Evolutionary conservation across 2,329 filamentous ascomycete genomes (phyloP), one percentile per base, ranked within the genome.

Genomic region (Alternaria dauci): DNA sequence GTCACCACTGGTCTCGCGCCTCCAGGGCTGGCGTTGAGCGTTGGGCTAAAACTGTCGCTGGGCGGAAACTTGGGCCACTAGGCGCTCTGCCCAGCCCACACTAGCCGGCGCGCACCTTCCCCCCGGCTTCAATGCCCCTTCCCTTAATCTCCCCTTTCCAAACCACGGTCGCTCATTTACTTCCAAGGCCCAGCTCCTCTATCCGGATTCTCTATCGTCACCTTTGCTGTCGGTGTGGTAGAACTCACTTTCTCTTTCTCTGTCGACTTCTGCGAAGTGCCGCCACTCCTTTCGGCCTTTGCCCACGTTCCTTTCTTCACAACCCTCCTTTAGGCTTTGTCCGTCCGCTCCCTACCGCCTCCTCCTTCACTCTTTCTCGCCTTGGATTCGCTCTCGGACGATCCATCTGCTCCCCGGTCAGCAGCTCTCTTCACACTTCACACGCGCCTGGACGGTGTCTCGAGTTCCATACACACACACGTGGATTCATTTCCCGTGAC

Each of bases 271-370:
- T 77, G 75, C 72, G 72, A 77, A 76, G 71, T 73, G 76, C 75
- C 72, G 76, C 76, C 77, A 78, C 75, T 79, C 77, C 76, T 79
- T 79, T 77, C 75, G 73, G 76, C 74, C 74, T 75, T 77, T 73
- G 74, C 74, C 71, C 74, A 78, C 76, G 68, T 78, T 78, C 75
- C 61, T 78, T 76, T 70, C 67, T 58, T 60, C 61, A 59, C 65
- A 58, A 59, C 62, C 63, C 63, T 68, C 68, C 71, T 59, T 77
- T 77, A 70, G 76, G 72, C 73, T 67, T 55, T 66, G 77, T 76
- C 77, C 72, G 75, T 78, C 76, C 77, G 70, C 73, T 79, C 77
- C 71, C 78, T 79, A 67, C 69, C 62, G 61, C 56, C 66, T 67
- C 65, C 65, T 55, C 56, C 67, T 71, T 62, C 63, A 64, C 68